Percentiles rank a stretch among this genome's conserved stretches.
Evolutionary conservation across 441 rosid species (phyloP).

Genomic region (Sinapis alba): DNA sequence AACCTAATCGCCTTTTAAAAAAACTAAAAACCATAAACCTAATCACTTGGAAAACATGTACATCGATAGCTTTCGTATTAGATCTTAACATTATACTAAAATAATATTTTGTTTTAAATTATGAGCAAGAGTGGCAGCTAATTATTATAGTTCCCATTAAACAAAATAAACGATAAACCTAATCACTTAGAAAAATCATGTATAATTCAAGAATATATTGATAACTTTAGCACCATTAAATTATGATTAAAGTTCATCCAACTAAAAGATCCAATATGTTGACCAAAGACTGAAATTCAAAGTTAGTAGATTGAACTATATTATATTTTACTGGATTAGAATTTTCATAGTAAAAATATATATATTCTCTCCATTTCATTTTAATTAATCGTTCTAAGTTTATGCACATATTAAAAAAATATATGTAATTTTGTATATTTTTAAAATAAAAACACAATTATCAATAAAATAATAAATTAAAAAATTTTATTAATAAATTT

Average conservation of each 20-base stretch:
- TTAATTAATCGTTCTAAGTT: no score
- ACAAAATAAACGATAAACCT: not conserved
- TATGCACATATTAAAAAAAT: no score
- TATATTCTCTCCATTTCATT: no score
- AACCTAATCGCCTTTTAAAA: no score
- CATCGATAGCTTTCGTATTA: not conserved
- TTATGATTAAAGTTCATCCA: not conserved
- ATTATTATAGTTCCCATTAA: constrained; percentile 6
- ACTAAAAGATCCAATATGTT: constrained; percentile 5
- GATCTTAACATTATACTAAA: no score
- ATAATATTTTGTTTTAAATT: no score
- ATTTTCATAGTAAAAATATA: no score
- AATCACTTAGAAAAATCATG: not conserved
- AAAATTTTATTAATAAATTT: no score
- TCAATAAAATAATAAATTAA: no score
- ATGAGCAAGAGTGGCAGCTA: constrained; percentile 14
- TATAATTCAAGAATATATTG: not conserved
- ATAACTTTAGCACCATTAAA: not conserved
- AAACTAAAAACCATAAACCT: constrained; percentile 17
- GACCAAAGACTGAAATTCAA: constrained; percentile 2
- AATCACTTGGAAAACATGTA: constrained; percentile 10
- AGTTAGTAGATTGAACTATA: not conserved
- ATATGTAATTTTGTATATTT: no score
- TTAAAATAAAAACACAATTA: no score
- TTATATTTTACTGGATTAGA: not conserved